Conservation (phyloP, 2,329 filamentous ascomycete species). For the Trematosphaeria pertusa region DNA sequence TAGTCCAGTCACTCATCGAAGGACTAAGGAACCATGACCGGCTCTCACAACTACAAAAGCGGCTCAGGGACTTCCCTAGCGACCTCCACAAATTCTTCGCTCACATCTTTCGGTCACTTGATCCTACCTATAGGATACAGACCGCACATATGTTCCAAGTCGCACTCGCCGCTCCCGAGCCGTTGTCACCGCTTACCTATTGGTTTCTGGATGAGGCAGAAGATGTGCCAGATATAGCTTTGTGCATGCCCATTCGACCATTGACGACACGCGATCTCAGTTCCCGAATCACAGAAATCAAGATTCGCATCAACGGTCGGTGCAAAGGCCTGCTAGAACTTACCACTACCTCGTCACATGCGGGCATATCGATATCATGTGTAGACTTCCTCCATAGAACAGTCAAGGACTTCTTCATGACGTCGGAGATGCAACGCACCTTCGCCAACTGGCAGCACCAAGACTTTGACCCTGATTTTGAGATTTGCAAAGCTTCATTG, state of each 20-base stretch:
- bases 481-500: background rate
- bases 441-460: background rate
- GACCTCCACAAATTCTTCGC: background rate
- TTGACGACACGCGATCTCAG: background rate
- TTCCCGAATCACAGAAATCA: background rate
- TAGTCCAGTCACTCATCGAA: background rate
- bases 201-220: conserved; percentile 13
- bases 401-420: background rate
- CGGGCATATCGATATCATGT: too few relatives aligned
- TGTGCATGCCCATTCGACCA: background rate
- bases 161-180: background rate
- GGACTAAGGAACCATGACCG: background rate
- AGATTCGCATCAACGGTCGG: background rate
- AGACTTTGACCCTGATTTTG: background rate
- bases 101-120: background rate
- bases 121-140: background rate
- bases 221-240: conserved; percentile 4
- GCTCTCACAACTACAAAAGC: background rate
- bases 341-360: background rate
- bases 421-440: background rate
- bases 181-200: conserved; percentile 1
- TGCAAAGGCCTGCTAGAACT: background rate
- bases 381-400: background rate
- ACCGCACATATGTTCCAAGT: conserved; percentile 4
- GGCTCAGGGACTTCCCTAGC: background rate